These are phyloP conservation scores for Sugiyamaella smithiae DNA, from an alignment of 805 yeast genomes.

Conservation along the genomic window DNA sequence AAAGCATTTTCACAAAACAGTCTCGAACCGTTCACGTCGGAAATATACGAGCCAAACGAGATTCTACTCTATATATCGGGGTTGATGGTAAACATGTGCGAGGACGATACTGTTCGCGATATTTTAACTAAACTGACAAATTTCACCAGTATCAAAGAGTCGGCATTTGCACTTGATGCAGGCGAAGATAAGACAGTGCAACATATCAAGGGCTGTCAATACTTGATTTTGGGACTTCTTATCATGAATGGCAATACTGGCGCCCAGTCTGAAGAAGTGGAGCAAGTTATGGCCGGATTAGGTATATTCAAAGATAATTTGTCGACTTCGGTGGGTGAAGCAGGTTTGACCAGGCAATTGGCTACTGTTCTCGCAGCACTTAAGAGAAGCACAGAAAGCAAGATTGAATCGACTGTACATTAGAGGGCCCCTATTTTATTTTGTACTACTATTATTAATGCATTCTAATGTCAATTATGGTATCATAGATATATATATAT, in stretches of 20 bases:
- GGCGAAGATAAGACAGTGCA: neutral
- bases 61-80: constrained; percentile 8
- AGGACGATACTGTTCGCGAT: neutral
- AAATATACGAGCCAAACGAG: neutral
- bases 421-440: neutral
- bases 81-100: constrained; percentile 9
- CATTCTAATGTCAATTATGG: neutral
- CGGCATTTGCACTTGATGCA: neutral
- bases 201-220: constrained; percentile 11
- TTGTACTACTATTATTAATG: neutral
- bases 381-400: too few relatives aligned
- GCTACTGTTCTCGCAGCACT: constrained; percentile 5
- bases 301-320: constrained; percentile 1
- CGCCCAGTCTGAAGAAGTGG: constrained; percentile 3
- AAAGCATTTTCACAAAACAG: neutral
- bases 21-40: neutral
- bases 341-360: constrained; percentile 3
- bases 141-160: neutral
- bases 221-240: constrained; percentile 14
- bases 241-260: neutral
- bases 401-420: too few relatives aligned
- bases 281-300: neutral
- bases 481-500: neutral
- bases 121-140: neutral
- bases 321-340: neutral